Base-by-base conservation (phyloP, 164 flowering plant genomes). In the Cinnamomum chago region DNA sequence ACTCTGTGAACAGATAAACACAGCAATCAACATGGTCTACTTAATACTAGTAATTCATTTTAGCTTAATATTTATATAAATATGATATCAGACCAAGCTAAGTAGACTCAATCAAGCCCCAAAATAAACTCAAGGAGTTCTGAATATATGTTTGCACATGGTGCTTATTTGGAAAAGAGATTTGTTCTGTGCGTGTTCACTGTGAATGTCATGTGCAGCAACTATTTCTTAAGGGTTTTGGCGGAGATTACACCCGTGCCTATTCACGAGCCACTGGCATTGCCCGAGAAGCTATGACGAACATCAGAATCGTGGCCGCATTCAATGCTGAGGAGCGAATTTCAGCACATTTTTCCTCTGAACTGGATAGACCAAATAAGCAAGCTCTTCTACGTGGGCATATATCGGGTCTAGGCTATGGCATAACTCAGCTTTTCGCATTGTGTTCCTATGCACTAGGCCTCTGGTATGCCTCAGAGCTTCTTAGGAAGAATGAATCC, bases 231-330 rank as follows among this genome's bases (percentile, higher is more conserved):
- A 89, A 83, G 78, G 94, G 95, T 13, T 90, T 90, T 76, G 92
- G 93, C 68, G 96, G 96, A 72, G 83, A 93, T 75, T 87, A 87
- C 70, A 72, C 62, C n/a, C 67, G 24, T 3, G 84, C 91, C 20
- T 89, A 89, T 73, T 74, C 87, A 17, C 81, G 78, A 73, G 91
- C 94, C 14, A 85, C 87, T 18, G 28, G 85, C 33, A 70, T 93
- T 67, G 98, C 94, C n/a, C 86, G 88, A 15, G 98, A 93, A 82
- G 92, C 96, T 50, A 85, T 90, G 23, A 73, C 83, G 58, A 93
- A 93, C 70, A 89, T 91, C 70, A 86, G 90, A 12, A 91, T 91
- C 0, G 90, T 93, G 52, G 91, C 96, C 62, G 89, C 96, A 22
- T 90, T 91, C 80, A 87, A 90, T 50, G 86, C 86, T 27, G 93